These are phyloP conservation scores for Ophiostoma tasmaniense DNA, from an alignment of 2,329 filamentous ascomycete genomes.

Conservation along the genomic window DNA sequence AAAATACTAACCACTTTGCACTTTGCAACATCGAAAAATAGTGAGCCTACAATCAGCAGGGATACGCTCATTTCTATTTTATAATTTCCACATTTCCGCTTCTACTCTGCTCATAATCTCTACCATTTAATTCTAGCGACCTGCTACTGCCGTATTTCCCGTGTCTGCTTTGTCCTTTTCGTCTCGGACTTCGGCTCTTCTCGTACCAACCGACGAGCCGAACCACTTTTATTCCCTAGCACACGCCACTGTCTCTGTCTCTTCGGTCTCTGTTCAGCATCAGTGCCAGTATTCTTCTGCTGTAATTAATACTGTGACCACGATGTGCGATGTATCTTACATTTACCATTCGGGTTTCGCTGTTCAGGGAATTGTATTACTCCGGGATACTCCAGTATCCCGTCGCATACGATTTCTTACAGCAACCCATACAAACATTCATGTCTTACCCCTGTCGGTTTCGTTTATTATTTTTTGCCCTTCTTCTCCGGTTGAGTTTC, in stretches of 20 bases:
- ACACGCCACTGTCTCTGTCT: background rate
- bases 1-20: background rate
- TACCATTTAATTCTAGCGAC: background rate
- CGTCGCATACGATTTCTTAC: no score
- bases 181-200: slow-evolving; percentile 6
- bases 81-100: background rate
- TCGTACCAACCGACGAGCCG: slow-evolving; percentile 8
- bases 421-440: background rate
- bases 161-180: background rate
- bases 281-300: background rate
- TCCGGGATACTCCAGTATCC: background rate
- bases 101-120: background rate
- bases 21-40: background rate
- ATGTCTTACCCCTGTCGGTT: background rate
- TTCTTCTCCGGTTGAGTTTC: background rate
- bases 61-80: background rate
- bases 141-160: background rate
- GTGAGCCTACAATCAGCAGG: background rate
- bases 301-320: background rate
- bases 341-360: background rate
- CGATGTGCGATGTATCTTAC: background rate
- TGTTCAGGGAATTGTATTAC: background rate
- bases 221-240: slow-evolving; percentile 6
- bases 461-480: background rate
- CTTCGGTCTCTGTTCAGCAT: background rate